phyloP scores from a whole-genome alignment of 2,329 filamentous ascomycete genomes.

The Truncatella angustata region DNA sequence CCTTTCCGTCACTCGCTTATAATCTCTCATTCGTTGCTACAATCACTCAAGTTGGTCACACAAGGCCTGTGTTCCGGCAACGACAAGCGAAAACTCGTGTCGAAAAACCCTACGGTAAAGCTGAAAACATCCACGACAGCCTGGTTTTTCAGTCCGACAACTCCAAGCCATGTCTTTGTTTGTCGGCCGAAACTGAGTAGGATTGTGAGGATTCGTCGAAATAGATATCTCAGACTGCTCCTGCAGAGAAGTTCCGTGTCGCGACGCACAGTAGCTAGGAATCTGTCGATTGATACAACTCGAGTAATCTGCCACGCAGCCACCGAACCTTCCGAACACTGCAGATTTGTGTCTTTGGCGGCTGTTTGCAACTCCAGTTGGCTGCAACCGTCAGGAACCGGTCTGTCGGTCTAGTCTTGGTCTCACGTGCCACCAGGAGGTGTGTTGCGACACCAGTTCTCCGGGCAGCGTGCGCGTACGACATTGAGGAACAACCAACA shows the following conservation, averaged over 20 bases:
- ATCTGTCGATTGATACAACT: not conserved
- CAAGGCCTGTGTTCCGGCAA: not conserved
- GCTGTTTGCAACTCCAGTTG: conserved; percentile 1
- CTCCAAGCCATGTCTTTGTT: conserved; percentile 3
- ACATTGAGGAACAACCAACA: not conserved
- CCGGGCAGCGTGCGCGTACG: not conserved
- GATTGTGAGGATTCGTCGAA: not conserved
- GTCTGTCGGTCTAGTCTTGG: not conserved
- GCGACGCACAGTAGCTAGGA: not conserved
- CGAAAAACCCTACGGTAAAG: not conserved
- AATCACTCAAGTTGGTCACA: not conserved
- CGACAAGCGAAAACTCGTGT: conserved; percentile 4
- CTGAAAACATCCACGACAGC: not conserved
- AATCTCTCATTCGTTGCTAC: not conserved
- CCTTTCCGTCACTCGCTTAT: conserved; percentile 5
- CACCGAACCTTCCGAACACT: not conserved
- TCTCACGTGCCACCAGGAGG: not conserved
- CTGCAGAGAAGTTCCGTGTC: not conserved
- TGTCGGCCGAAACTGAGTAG: not conserved
- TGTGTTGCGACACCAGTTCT: not conserved
- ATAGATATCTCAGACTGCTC: not conserved
- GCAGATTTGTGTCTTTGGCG: not conserved
- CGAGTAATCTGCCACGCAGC: not conserved
- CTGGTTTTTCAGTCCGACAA: not conserved
- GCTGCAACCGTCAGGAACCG: not conserved